Evolutionary conservation across 768 basidiomycete genomes (phyloP), one percentile per base, ranked within the genome.

Genomic region (Kondoa subrosea): DNA sequence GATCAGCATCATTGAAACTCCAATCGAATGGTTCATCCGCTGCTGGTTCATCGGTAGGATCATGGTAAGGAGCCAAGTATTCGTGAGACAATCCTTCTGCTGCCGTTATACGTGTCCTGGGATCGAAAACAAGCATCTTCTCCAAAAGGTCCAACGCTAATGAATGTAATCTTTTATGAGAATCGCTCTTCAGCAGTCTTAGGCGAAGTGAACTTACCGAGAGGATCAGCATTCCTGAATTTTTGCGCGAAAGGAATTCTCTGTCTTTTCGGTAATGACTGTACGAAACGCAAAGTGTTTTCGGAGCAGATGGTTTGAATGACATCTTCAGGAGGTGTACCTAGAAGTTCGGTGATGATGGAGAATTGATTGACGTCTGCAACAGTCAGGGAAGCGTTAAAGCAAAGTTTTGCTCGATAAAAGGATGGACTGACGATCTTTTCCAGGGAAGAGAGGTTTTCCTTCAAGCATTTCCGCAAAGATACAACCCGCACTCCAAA

Each of bases 391-490:
- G 65, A 3, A 31, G 34, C 3, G 56, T 3, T 16, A n/a, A 60
- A 68, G 26, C 56, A 31, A 56, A 25, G 34, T 34, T 25, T 27
- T 34, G 2, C n/a, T 31, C 3, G 21, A 62, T 17, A 56, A 25
- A 56, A 72, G 27, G 16, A 26, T 73, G 72, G 72, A 87, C 92
- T 79, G 78, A 96, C 93, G 95, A 75, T 99, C 95, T 81, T 97
- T 97, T 67, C 95, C 95, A 30, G 95, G 95, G 83, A 99, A 99
- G 72, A 99, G 80, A 0, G 95, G 93, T 77, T 96, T 96, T 33
- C 95, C 95, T 77, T 96, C 92, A 62, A 99, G 80, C 95, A 99
- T 99, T 81, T 99, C 95, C 3, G 95, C 95, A 75, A 99, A 96
- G 77, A 99, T 97, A 80, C 95, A 99, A 3, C 92, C 95, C 14